Conservation (phyloP, 345 rosid species). For the Stellera chamaejasme region DNA sequence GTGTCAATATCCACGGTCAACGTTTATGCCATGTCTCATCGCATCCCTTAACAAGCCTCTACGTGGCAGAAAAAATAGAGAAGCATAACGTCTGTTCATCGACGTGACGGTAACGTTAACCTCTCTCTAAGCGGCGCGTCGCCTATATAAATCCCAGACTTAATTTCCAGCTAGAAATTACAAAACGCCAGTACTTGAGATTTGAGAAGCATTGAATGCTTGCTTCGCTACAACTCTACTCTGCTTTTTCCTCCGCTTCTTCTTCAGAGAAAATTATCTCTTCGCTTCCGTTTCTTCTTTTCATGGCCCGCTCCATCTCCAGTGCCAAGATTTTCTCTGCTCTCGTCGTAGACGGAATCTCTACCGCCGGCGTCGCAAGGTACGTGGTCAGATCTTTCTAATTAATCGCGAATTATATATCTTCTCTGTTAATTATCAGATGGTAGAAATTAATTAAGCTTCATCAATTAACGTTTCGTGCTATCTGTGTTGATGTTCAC, state of each 20-base stretch:
- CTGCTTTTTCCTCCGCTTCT: slow-evolving; percentile 7
- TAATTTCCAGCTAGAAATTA: too few relatives aligned
- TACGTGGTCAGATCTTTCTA: background rate
- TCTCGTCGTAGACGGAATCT: slow-evolving; percentile 23
- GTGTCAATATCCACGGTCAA: too few relatives aligned
- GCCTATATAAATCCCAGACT: slow-evolving; percentile 6
- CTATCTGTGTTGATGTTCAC: background rate
- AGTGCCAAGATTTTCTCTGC: slow-evolving; percentile 36
- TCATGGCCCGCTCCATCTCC: slow-evolving; percentile 43
- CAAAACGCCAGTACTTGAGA: too few relatives aligned
- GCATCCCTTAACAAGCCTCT: background rate
- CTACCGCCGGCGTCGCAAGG: slow-evolving; percentile 25
- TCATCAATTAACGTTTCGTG: background rate
- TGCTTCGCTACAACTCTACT: background rate
- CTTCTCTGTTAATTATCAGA: background rate
- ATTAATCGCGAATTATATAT: background rate
- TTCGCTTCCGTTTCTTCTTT: slow-evolving; percentile 1
- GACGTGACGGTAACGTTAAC: background rate
- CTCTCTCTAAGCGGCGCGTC: background rate
- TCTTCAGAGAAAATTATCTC: slow-evolving; percentile 1
- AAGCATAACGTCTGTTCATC: background rate
- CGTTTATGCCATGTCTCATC: too few relatives aligned
- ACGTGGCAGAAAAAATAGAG: slow-evolving; percentile 3
- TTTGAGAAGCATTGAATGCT: too few relatives aligned
- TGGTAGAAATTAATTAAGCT: background rate